Evolutionary conservation across 257 asterid genomes (phyloP), one percentile per base, ranked within the genome.

Genomic region (Scutellaria galericulata): DNA sequence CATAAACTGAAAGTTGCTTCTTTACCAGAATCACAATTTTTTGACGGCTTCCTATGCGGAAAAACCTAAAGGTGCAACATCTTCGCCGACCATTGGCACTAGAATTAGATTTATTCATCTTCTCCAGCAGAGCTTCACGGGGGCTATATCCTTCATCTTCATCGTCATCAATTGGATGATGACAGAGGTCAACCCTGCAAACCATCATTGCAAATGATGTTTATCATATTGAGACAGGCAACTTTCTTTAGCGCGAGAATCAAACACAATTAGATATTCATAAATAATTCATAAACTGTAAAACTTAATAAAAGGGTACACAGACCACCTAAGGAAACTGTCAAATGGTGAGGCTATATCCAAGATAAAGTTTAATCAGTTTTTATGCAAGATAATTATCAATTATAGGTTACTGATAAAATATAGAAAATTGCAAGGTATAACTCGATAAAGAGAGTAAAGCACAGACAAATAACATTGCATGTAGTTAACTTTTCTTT

Each of bases 181-280:
- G 99, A 75, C 97, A 91, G 67, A 94, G 97, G 83, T 94, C 99
- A 67, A 94, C 96, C 99, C 99, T 94, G 87, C 64, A 86, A 85
- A 78, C 65, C 76, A 80, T 79, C 64, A 46, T 63, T 63, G 58
- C 39, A 60, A 7, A 57, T 66, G 71, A 79, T 22, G 56, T 39
- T 39, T 35, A 55, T 31, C 48, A 41, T 45, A 46, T 40, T 44
- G 60, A 65, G 58, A 50, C 12, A 14, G 11, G 18, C 24, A 20
- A 53, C 63, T 53, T 18, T 70, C 12, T 46, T 68, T 11, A 10
- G 55, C 66, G 9, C 7, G 13, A 73, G 56, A 48, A 53, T 62
- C 55, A 48, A 48, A 64, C 60, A 59, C 13, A 62, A 31, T 13
- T 5, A 55, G 20, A 56, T 42, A 40, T 24, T 74, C 53, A 10